Evolutionary conservation across 805 yeast genomes (phyloP).

Genomic region (Starmerella asiatica): DNA sequence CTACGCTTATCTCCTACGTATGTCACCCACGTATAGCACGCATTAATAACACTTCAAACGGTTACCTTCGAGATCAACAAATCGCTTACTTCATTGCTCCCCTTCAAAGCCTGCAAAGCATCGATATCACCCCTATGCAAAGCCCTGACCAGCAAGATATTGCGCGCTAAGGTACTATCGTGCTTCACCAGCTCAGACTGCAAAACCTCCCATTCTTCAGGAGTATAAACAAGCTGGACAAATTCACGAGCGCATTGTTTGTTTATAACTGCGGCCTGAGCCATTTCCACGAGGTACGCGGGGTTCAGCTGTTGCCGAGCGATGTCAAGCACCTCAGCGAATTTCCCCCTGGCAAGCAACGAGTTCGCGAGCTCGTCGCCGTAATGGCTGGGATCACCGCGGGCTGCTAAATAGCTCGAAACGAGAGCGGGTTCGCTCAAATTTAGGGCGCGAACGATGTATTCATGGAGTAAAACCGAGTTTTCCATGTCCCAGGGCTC

Average conservation of each 20-base stretch:
- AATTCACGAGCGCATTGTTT: conserved; percentile 7
- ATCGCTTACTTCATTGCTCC: conserved; percentile 1
- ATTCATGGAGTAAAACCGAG: conserved; percentile 7
- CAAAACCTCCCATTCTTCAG: conserved; percentile 16
- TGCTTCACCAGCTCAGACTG: conserved; percentile 6
- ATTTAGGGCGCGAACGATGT: conserved; percentile 8
- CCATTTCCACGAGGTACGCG: conserved; percentile 8
- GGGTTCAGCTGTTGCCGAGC: conserved; percentile 4
- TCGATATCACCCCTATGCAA: conserved; percentile 15
- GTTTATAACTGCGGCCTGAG: conserved; percentile 4
- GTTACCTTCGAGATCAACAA: conserved; percentile 1
- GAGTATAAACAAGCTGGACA: conserved; percentile 16
- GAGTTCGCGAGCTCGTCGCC: conserved; percentile 10
- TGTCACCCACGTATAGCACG: too few species aligned
- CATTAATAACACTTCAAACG: background rate
- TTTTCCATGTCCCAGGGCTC: conserved; percentile 11
- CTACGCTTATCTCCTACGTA: too few species aligned
- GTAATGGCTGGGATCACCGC: conserved; percentile 2
- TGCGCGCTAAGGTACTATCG: conserved; percentile 5
- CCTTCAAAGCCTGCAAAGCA: conserved; percentile 7
- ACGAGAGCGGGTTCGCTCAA: conserved; percentile 4
- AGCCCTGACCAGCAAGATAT: conserved; percentile 15
- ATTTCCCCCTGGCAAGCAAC: conserved; percentile 11
- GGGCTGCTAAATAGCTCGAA: conserved; percentile 8
- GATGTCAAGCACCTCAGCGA: conserved; percentile 13